A percentile compares a stretch with the other conserved stretches of the same genome.
These are phyloP conservation scores for Jaltomata sinuosa DNA, from an alignment of 257 asterid genomes.

Conservation along the genomic window DNA sequence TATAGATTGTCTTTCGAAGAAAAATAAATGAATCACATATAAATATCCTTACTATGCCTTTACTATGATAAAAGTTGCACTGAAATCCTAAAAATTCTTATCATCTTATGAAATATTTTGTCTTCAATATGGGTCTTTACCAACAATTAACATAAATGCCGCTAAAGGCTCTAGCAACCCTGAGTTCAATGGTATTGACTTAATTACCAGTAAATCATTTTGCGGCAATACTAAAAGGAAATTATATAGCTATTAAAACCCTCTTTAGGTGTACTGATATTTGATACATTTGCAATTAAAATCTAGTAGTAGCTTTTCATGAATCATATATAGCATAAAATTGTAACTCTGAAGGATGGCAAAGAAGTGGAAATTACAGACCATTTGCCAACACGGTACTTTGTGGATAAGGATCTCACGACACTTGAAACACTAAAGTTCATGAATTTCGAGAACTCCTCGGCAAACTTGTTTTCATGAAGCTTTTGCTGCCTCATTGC, in stretches of 20 bases:
- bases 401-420: not conserved
- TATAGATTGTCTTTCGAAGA: not conserved
- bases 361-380: not conserved
- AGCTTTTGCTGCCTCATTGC: not conserved
- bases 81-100: not conserved
- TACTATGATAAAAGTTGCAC: no score
- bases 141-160: no score
- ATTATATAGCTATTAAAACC: not conserved
- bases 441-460: not conserved
- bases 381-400: not conserved
- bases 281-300: not conserved
- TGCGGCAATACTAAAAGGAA: no score
- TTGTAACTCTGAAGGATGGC: not conserved
- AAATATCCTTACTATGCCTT: not conserved
- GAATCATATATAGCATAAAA: not conserved
- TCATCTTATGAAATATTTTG: not conserved
- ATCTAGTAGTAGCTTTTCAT: not conserved
- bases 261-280: not conserved
- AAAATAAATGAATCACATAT: no score
- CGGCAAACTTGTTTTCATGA: not conserved
- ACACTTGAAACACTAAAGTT: not conserved
- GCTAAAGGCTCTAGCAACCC: no score
- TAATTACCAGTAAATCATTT: no score
- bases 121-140: not conserved
- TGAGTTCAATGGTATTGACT: no score